These are phyloP conservation scores for Sarocladiaceae sp. DNA, from an alignment of 2,329 filamentous ascomycete genomes.

Conservation along the genomic window DNA sequence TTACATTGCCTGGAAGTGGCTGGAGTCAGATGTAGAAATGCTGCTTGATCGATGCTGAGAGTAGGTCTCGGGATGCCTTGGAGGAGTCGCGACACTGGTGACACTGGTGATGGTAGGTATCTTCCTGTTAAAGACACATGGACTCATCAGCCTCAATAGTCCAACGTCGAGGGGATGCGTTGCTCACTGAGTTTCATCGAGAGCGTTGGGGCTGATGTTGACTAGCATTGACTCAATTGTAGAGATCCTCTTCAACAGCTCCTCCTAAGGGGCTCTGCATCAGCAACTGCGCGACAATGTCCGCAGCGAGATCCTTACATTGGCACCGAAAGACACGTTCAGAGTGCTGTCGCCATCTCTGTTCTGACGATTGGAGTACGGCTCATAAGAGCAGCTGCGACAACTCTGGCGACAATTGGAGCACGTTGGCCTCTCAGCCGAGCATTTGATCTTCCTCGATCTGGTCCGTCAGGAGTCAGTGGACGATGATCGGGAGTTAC, in stretches of 20 bases:
- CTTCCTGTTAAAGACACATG: too few species aligned
- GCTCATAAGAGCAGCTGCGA: conserved; percentile 5
- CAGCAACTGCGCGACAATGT: background rate
- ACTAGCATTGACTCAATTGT: conserved; percentile 5
- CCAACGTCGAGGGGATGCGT: too few species aligned
- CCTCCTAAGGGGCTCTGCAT: background rate
- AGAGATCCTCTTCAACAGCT: conserved; percentile 5
- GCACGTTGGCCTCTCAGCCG: conserved; percentile 1
- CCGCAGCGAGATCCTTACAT: background rate
- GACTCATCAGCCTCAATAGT: too few species aligned
- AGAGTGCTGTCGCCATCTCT: background rate
- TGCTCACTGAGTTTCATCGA: background rate
- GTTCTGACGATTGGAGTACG: background rate
- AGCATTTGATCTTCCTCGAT: conserved; percentile 6
- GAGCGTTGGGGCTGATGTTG: background rate
- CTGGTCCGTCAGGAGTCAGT: background rate
- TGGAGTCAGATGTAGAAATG: conserved; percentile 2
- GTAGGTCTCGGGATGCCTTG: background rate
- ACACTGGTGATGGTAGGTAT: background rate
- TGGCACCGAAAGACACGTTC: background rate
- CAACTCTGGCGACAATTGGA: conserved; percentile 5
- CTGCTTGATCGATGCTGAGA: background rate
- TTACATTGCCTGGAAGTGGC: background rate
- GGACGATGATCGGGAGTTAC: background rate
- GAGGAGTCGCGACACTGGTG: background rate